These are phyloP conservation scores for Amoeboaphelidium occidentale DNA, from an alignment of 371 early-diverging fungal species.

Conservation along the genomic window DNA sequence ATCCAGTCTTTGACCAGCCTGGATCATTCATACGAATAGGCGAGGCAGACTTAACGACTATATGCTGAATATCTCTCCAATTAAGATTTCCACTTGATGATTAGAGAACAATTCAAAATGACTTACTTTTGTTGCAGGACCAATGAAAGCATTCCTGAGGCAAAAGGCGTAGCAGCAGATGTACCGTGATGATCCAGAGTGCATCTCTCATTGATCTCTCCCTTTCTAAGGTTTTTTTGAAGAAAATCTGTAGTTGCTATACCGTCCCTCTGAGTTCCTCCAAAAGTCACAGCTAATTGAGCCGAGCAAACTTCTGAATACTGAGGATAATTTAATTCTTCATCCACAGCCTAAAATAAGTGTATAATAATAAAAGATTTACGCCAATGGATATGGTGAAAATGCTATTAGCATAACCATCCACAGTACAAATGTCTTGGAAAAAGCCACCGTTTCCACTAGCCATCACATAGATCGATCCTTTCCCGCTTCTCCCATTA, in stretches of 20 bases:
- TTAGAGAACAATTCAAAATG: not conserved
- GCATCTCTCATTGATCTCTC: too few species aligned
- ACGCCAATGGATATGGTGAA: constrained; percentile 1
- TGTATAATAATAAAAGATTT: too few species aligned
- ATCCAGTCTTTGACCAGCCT: not conserved
- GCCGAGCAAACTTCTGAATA: constrained; percentile 2
- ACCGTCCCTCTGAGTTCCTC: not conserved
- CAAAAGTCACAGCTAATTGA: not conserved
- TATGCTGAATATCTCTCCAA: constrained; percentile 1
- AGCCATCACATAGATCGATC: constrained; percentile 2
- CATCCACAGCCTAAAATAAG: constrained; percentile 1
- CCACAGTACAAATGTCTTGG: constrained; percentile 1
- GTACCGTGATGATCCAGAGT: constrained; percentile 1
- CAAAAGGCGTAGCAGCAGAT: constrained; percentile 3
- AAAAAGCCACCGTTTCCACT: constrained; percentile 1
- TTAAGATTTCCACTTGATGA: not conserved
- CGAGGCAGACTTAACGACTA: not conserved
- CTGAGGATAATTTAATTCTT: not conserved
- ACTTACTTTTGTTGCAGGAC: not conserved
- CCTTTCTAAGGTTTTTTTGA: not conserved
- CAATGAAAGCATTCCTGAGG: not conserved
- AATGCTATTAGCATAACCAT: constrained; percentile 2
- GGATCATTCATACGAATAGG: not conserved
- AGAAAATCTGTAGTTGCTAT: not conserved
- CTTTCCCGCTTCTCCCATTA: constrained; percentile 1